Evolutionary conservation across 2,329 filamentous ascomycete species (phyloP), one percentile per base, ranked within the genome.

Genomic region (Didymella arachidicola): DNA sequence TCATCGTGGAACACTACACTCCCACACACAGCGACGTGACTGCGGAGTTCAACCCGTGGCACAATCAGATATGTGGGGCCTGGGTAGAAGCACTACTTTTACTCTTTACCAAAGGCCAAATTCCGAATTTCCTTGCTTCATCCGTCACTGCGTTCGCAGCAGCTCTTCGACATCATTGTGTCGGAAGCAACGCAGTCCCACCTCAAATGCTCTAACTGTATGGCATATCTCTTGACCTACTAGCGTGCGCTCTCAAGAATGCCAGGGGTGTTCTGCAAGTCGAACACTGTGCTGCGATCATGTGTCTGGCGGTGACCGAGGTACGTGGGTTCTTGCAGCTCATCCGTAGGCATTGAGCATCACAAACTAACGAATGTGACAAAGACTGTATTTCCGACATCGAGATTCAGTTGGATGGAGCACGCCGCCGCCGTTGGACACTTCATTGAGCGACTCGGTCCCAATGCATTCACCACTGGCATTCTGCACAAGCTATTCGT

Each of bases 81-180:
- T 48, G 45, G 45, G 32, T 48, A n/a, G 45, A 48, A 38, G 45
- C 19, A 10, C 45, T 48, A 14, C 32, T 30, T n/a, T 10, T 11
- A 22, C 12, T 38, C 16, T 22, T 16, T 27, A 5, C 19, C 11
- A 36, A 38, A 36, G 14, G 32, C 38, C 38, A 18, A 25, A 18
- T 26, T 8, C 14, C 32, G 5, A 2, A 16, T 19, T 48, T 48
- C 45, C 32, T 48, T 19, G 22, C 34, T 30, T 48, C 16, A 16
- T 30, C 45, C 6, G 22, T 48, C 11, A 48, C 22, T 5, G 16
- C 45, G 30, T 36, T 48, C 4, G 45, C 45, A 25, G 34, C 32
- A 8, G 32, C 45, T 4, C 30, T 48, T 30, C 18, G 30, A 2
- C 38, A 41, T 8, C 19, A 25, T 25, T 41, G 38, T 11, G 18